Evolutionary conservation across 148 eudicot genomes (phyloP).

Genomic region (Vaccinium macrocarpon): DNA sequence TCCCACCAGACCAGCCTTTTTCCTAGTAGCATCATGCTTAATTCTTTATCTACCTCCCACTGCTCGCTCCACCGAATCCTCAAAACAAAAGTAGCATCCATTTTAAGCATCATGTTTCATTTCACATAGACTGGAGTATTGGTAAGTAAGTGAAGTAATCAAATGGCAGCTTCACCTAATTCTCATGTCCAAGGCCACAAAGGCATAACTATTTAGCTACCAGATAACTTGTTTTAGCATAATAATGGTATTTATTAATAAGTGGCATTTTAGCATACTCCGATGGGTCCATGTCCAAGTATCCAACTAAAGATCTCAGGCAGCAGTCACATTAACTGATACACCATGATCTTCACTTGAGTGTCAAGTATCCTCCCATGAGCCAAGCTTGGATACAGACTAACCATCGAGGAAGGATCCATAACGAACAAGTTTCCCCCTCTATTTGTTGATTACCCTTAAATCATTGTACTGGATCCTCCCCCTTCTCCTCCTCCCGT

Average conservation of each 20-base stretch:
- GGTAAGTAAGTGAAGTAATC: neutral
- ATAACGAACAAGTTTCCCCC: neutral
- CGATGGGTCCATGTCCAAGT: neutral
- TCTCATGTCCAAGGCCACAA: neutral
- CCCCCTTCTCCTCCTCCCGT: neutral
- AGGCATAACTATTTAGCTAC: neutral
- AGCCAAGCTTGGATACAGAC: constrained; percentile 2
- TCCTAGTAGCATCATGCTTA: neutral
- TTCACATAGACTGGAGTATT: neutral
- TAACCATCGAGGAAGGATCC: neutral
- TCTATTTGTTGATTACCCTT: neutral
- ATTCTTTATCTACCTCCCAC: neutral
- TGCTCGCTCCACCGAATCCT: neutral
- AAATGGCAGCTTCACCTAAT: neutral
- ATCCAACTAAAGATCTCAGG: neutral
- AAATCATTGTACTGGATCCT: neutral
- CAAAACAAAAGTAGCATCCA: neutral
- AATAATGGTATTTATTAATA: neutral
- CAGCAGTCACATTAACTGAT: neutral
- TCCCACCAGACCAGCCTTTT: neutral
- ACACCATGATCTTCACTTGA: neutral
- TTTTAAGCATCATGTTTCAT: neutral
- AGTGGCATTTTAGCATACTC: neutral
- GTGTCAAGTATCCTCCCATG: neutral
- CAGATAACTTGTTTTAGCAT: neutral